Base-by-base conservation (phyloP, 768 basidiomycete genomes). In the Suillus subluteus region DNA sequence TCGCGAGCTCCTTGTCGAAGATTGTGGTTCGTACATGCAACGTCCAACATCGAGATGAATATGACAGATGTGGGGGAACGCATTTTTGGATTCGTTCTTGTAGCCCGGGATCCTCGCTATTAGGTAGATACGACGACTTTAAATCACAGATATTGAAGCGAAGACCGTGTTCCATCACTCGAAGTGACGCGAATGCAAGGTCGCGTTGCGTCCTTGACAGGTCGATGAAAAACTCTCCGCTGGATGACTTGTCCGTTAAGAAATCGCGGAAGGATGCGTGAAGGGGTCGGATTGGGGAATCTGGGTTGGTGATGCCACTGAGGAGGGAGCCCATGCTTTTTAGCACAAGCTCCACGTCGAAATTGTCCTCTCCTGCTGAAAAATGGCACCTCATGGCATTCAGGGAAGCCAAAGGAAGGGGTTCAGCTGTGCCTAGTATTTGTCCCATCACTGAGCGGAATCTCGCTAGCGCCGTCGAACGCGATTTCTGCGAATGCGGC, bases 141-240 rank as follows among this genome's bases (percentile, higher is more conserved):
- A 81, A 62, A 6, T 75, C 44, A 67, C 75, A 78, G 32, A 82
- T 79, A 64, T 81, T 79, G 71, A 82, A 81, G 59, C 67, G 66
- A 11, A 81, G 72, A 16, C 68, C 62, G 26, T 64, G 41, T 11
- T 74, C 67, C 80, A 81, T 76, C 13, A 75, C 62, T 4, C 61
- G 52, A 11, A 82, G 62, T 7, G 70, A 76, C 15, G 69, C 66
- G 5, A 62, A 48, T 4, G 73, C 70, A 1, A 80, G 70, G 32
- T 65, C 56, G 4, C 46, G 41, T 21, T 78, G 71, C 23, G 40
- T 23, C 18, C 26, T 55, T 26, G 64, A 64, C 37, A 58, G 26
- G 35, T 70, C 69, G 30, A 70, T 54, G 63, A 37, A 65, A 55
- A 70, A 74, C 21, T 66, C 50, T 23, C 54, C 43, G 35, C 72